Percentiles rank a stretch among this genome's conserved stretches.
Evolutionary conservation across 192 early-diverging fungal species (phyloP).

Genomic region (Gaertneriomyces semiglobifer): DNA sequence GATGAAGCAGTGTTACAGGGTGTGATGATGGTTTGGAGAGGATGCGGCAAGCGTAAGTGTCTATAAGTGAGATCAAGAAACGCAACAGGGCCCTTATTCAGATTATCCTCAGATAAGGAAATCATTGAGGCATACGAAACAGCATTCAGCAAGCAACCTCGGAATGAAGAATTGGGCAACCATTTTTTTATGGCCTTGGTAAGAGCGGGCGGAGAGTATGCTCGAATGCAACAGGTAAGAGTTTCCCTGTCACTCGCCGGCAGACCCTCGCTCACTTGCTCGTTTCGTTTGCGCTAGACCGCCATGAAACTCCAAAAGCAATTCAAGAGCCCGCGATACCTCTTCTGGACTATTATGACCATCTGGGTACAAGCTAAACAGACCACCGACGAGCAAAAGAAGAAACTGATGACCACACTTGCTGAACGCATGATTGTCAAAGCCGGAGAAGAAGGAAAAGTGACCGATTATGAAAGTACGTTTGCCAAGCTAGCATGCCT

Average conservation of each 20-base stretch:
- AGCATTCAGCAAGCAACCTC: slow-evolving; percentile 55
- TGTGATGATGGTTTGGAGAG: slow-evolving; percentile 54
- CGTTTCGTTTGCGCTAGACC: slow-evolving; percentile 38
- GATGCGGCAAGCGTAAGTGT: slow-evolving; percentile 49
- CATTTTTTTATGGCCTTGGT: slow-evolving; percentile 84
- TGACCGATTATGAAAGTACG: slow-evolving; percentile 64
- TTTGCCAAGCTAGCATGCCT: not conserved
- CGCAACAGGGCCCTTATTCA: not conserved
- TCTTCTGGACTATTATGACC: slow-evolving; percentile 84
- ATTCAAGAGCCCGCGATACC: slow-evolving; percentile 73
- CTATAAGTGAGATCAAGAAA: not conserved
- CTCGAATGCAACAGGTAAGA: slow-evolving; percentile 47
- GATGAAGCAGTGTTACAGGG: slow-evolving; percentile 64
- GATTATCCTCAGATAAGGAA: slow-evolving; percentile 47
- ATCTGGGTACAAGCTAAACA: slow-evolving; percentile 66
- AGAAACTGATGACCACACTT: slow-evolving; percentile 38
- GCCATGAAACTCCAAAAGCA: slow-evolving; percentile 78
- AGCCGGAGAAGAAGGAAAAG: slow-evolving; percentile 61
- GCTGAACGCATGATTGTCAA: slow-evolving; percentile 84
- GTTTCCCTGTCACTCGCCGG: slow-evolving; percentile 2
- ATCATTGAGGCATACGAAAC: slow-evolving; percentile 72
- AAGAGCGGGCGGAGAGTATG: slow-evolving; percentile 58
- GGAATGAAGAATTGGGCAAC: slow-evolving; percentile 67
- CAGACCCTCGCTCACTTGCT: not conserved
- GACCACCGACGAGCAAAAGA: slow-evolving; percentile 3